Evolutionary conservation across 208 protist species (phyloP), one percentile per base, ranked within the genome.

Genomic region (Trichomonas gallinae): DNA sequence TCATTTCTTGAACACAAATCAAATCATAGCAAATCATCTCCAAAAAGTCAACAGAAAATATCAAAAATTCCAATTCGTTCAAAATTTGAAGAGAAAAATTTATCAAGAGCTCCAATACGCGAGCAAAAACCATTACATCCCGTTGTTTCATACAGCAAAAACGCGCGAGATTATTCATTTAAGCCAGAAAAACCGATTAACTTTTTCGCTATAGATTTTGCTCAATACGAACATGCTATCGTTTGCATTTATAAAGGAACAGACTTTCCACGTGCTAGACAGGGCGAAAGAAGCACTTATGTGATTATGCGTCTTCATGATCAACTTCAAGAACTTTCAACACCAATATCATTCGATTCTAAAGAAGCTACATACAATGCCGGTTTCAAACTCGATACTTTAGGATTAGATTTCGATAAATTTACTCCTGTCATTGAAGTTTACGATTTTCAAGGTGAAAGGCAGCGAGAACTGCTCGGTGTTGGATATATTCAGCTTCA

Each of bases 211-310:
- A 13, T 44, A 17, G 87, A 93, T 51, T 93, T 51, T 26, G 48
- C 87, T 0, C 15, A 93, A 44, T 93, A 38, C 51, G 42, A 42
- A 6, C 11, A 51, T 58, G 87, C 87, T 58, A 44, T 17, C 8
- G 8, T 93, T 10, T 93, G 87, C 38, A 51, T 93, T 21, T 93
- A 48, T 15, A 44, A 93, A 93, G 87, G 87, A 34, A 93, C 31
- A 17, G 87, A 51, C 26, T 93, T 93, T 15, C 87, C 87, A 51
- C 40, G 87, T 34, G 31, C 87, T 0, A 23, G 87, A 51, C 42
- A 93, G n/a, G 87, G 87, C 38, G 87, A 93, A 51, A 42, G 87
- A 51, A 93, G 87, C 31, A 93, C 87, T 26, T 93, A 93, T 93
- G 44, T 93, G 0, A 31, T 93, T 51, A 44, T 51, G 13, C 40